Conservation (phyloP, 495 filamentous ascomycete genomes). For the Acidiella bohemica region DNA sequence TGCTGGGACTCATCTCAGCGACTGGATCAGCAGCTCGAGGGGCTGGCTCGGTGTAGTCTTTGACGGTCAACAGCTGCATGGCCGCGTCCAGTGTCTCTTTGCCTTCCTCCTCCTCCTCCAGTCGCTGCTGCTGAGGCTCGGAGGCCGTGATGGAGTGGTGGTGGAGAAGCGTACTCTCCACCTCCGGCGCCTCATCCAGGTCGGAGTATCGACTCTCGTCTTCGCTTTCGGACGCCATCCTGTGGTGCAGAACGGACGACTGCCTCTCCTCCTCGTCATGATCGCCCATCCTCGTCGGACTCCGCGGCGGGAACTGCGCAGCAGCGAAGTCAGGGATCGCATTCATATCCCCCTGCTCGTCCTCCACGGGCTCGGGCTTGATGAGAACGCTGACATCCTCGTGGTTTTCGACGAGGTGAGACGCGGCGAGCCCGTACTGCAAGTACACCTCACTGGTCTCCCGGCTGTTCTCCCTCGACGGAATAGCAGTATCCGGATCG, state of each 20-base stretch:
- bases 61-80: constrained; percentile 18
- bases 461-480: constrained; percentile 43
- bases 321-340: constrained; percentile 38
- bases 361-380: constrained; percentile 49
- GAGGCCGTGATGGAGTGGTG: no score
- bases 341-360: constrained; percentile 53
- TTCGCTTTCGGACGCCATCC: constrained; percentile 15
- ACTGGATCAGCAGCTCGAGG: background rate
- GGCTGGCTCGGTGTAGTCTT: constrained; percentile 13
- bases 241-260: constrained; percentile 28
- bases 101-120: constrained; percentile 2
- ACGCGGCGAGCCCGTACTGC: no score
- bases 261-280: constrained; percentile 29
- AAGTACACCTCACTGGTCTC: constrained; percentile 14
- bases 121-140: no score
- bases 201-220: constrained; percentile 28
- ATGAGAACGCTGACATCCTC: constrained; percentile 55
- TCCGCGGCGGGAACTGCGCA: constrained; percentile 37
- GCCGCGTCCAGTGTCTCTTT: constrained; percentile 17
- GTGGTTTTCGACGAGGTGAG: background rate
- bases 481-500: constrained; percentile 78
- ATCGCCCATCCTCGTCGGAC: constrained; percentile 21
- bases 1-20: background rate
- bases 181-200: constrained; percentile 12
- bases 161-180: constrained; percentile 15